Conservation (phyloP, 1,284 basidiomycete genomes). For the Meira miltonrushii region DNA sequence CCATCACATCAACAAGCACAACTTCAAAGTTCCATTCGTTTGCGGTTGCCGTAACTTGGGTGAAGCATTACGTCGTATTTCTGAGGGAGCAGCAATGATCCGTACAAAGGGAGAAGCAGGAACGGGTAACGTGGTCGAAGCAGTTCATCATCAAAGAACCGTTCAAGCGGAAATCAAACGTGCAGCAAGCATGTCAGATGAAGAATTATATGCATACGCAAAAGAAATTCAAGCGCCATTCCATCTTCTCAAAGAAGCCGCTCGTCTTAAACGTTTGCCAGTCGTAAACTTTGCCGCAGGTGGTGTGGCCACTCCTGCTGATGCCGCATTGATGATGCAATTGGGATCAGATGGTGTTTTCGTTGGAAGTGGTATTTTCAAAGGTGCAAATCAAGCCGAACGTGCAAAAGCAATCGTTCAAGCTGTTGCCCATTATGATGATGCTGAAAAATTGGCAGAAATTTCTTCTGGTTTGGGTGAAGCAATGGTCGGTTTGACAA, state of each 20-base stretch:
- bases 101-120: conserved; percentile 65
- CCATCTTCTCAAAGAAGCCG: conserved; percentile 93
- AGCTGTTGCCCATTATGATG: conserved; percentile 82
- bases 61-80: conserved; percentile 91
- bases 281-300: conserved; percentile 74
- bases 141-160: conserved; percentile 79
- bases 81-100: conserved; percentile 68
- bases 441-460: conserved; percentile 56
- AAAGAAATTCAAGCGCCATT: conserved; percentile 83
- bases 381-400: conserved; percentile 84
- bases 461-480: conserved; percentile 82
- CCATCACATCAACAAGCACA: conserved; percentile 58
- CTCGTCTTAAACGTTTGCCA: conserved; percentile 83
- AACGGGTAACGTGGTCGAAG: conserved; percentile 93
- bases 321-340: conserved; percentile 99
- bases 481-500: conserved; percentile 88
- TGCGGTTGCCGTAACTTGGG: conserved; percentile 62
- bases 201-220: conserved; percentile 89
- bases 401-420: conserved; percentile 95
- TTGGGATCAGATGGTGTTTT: conserved; percentile 87
- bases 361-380: conserved; percentile 54
- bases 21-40: conserved; percentile 65
- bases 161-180: conserved; percentile 79
- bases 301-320: conserved; percentile 92
- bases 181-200: conserved; percentile 75